A percentile compares a stretch with the other conserved stretches of the same genome.
Conservation (phyloP, 2,329 filamentous ascomycete genomes). For the Phialophora verrucosa region DNA sequence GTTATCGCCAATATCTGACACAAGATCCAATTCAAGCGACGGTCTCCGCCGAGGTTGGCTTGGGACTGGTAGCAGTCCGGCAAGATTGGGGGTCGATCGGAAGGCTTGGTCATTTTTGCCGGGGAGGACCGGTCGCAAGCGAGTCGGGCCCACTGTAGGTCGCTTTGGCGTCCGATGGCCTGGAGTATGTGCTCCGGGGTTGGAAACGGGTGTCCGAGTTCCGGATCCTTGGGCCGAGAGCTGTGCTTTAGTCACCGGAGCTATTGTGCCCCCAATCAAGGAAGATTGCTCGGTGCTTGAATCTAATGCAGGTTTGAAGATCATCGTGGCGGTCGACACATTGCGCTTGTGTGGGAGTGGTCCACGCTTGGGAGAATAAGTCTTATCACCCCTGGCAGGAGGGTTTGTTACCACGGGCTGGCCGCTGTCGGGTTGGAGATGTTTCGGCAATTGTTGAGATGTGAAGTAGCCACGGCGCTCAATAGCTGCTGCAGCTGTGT, state of each 20-base stretch:
- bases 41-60: constrained; percentile 54
- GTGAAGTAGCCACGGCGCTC: constrained; percentile 24
- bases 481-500: background rate
- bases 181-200: constrained; percentile 28
- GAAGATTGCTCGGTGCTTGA: constrained; percentile 33
- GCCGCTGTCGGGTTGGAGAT: background rate
- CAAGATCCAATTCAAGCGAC: constrained; percentile 73
- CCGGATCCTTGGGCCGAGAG: constrained; percentile 38
- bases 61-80: constrained; percentile 59
- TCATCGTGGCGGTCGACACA: constrained; percentile 78
- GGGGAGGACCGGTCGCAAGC: constrained; percentile 64
- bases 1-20: constrained; percentile 73
- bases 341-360: constrained; percentile 70
- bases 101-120: constrained; percentile 53
- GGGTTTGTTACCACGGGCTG: background rate
- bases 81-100: constrained; percentile 62
- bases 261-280: constrained; percentile 15
- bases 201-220: constrained; percentile 38
- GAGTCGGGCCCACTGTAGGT: constrained; percentile 44
- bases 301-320: constrained; percentile 72
- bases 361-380: constrained; percentile 13
- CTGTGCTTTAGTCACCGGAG: constrained; percentile 10
- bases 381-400: background rate
- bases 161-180: constrained; percentile 54
- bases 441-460: constrained; percentile 5